phyloP scores from a whole-genome alignment of 768 basidiomycete species.

The Tricholoma terreum region DNA sequence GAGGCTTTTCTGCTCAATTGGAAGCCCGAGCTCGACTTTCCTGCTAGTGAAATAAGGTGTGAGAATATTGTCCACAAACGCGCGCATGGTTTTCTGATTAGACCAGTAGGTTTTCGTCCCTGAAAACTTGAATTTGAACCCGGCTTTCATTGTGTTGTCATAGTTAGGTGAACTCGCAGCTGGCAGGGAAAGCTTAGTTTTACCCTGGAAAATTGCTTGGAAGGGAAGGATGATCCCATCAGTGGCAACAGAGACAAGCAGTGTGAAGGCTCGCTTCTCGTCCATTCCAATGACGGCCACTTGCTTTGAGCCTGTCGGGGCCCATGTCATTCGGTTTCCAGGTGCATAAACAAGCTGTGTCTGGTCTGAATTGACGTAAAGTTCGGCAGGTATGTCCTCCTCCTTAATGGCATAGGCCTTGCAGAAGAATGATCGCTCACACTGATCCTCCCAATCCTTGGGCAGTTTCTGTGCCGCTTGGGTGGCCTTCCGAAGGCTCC shows the following conservation, averaged over 20 bases:
- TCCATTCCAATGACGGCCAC: slow-evolving; percentile 30
- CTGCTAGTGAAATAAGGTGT: slow-evolving; percentile 17
- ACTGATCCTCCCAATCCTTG: slow-evolving; percentile 25
- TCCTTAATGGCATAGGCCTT: slow-evolving; percentile 27
- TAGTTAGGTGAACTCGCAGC: background rate
- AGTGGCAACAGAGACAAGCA: slow-evolving; percentile 26
- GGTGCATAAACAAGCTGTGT: slow-evolving; percentile 29
- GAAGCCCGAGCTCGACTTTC: slow-evolving; percentile 12
- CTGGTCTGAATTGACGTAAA: slow-evolving; percentile 35
- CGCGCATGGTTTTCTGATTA: slow-evolving; percentile 19
- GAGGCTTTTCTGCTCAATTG: slow-evolving; percentile 10
- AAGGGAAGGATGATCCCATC: slow-evolving; percentile 28
- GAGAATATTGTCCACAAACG: slow-evolving; percentile 21
- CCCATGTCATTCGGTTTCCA: slow-evolving; percentile 27
- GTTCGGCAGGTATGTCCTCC: slow-evolving; percentile 24
- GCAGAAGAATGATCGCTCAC: slow-evolving; percentile 22
- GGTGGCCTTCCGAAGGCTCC: slow-evolving; percentile 24
- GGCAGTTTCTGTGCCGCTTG: slow-evolving; percentile 35
- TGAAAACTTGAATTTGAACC: slow-evolving; percentile 8
- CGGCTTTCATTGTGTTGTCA: background rate
- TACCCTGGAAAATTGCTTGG: slow-evolving; percentile 33
- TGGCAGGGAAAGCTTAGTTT: slow-evolving; percentile 10
- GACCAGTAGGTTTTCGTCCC: slow-evolving; percentile 26
- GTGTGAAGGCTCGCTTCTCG: slow-evolving; percentile 37
- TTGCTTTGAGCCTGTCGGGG: slow-evolving; percentile 27